phyloP scores from a whole-genome alignment of 73 alveolate genomes.

The Uronychia setigera region DNA sequence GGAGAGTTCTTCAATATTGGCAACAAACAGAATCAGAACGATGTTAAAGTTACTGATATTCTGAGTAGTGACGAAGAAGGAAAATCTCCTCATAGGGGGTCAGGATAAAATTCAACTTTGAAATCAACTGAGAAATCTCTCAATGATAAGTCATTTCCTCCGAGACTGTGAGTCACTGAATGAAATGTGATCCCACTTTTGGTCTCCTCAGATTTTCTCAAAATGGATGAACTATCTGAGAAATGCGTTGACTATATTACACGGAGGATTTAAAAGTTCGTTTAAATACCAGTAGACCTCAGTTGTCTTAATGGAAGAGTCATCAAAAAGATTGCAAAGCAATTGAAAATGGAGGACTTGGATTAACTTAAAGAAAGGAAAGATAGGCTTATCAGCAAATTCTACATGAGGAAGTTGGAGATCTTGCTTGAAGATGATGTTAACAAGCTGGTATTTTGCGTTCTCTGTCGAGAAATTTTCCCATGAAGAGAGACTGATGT shows the following conservation, averaged over 20 bases:
- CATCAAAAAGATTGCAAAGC: slow-evolving; percentile 10
- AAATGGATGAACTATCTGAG: neutral
- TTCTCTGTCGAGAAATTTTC: neutral
- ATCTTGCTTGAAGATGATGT: slow-evolving; percentile 20
- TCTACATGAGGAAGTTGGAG: slow-evolving; percentile 19
- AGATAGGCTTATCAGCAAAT: slow-evolving; percentile 18
- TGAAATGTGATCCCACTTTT: neutral
- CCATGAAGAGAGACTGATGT: neutral
- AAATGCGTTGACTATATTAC: neutral
- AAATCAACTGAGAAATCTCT: neutral
- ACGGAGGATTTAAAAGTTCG: slow-evolving; percentile 29
- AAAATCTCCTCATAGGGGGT: slow-evolving; percentile 52
- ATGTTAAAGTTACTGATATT: neutral
- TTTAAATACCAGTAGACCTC: slow-evolving; percentile 53
- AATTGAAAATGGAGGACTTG: neutral
- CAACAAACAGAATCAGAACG: neutral
- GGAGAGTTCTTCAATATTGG: neutral
- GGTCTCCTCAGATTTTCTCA: neutral
- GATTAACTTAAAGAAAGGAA: slow-evolving; percentile 14
- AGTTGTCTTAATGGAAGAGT: slow-evolving; percentile 48
- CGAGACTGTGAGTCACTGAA: neutral
- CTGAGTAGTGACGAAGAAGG: slow-evolving; percentile 34
- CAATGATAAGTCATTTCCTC: no score
- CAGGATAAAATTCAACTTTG: neutral
- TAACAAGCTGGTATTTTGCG: slow-evolving; percentile 12